Percentiles rank a stretch among this genome's conserved stretches.
Conservation (phyloP, 2,329 filamentous ascomycete species). For the Claviceps humidiphila region DNA sequence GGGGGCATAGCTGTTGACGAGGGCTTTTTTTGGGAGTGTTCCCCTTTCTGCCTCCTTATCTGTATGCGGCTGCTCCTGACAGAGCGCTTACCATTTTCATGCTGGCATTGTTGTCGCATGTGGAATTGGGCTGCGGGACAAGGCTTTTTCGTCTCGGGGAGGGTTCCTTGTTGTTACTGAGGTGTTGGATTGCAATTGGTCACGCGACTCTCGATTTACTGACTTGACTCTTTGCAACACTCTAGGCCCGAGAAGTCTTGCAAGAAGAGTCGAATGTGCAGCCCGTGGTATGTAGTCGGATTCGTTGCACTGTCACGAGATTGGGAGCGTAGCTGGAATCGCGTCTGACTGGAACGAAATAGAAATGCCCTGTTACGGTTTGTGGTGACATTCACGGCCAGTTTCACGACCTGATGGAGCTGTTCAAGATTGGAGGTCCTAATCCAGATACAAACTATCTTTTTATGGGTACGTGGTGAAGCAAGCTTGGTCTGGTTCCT, state of each 20-base stretch:
- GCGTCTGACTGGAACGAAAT: slow-evolving; percentile 3
- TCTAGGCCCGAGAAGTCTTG: slow-evolving; percentile 82
- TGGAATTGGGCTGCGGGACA: not conserved
- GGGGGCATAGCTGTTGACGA: not conserved
- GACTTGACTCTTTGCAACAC: slow-evolving; percentile 10
- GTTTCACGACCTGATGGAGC: slow-evolving; percentile 97
- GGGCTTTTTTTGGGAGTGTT: not conserved
- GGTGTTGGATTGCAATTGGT: not conserved
- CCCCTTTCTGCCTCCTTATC: not conserved
- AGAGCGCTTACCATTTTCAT: not conserved
- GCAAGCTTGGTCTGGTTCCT: not conserved
- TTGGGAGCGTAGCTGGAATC: not conserved
- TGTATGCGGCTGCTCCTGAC: not conserved
- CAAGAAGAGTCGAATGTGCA: slow-evolving; percentile 98
- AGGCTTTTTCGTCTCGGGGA: not conserved
- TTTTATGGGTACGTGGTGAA: slow-evolving; percentile 69
- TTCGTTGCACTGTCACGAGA: not conserved
- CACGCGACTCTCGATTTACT: slow-evolving; percentile 11
- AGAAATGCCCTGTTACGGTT: slow-evolving; percentile 98
- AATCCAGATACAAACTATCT: slow-evolving; percentile 99
- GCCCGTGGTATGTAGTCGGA: slow-evolving; percentile 62
- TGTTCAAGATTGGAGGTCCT: slow-evolving; percentile 96
- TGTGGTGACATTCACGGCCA: slow-evolving; percentile 99
- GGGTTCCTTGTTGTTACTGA: not conserved
- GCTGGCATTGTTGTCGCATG: not conserved